Conservation (phyloP, 192 early-diverging fungal species). For the Kickxella alabastrina region DNA sequence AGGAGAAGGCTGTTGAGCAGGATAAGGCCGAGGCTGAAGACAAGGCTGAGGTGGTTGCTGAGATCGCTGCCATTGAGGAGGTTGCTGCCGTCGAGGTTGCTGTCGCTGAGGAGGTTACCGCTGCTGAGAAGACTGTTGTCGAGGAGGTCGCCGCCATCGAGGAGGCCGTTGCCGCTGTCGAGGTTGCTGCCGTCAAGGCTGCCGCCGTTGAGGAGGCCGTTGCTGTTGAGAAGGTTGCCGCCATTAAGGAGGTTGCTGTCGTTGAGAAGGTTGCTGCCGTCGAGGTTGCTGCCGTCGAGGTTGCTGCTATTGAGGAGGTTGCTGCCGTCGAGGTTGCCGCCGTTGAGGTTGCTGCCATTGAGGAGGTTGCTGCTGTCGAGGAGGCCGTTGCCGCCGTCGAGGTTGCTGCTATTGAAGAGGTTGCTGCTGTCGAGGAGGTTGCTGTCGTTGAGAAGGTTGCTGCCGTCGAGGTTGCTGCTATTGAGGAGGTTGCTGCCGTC, state of each 20-base stretch:
- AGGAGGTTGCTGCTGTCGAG: too few relatives aligned
- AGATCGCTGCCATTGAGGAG: not conserved
- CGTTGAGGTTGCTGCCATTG: too few relatives aligned
- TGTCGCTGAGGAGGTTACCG: not conserved
- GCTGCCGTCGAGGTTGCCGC: too few relatives aligned
- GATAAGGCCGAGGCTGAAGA: slow-evolving; percentile 2
- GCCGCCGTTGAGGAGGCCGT: slow-evolving; percentile 7
- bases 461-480: too few relatives aligned
- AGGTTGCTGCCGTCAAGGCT: slow-evolving; percentile 6
- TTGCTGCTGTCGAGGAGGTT: too few relatives aligned
- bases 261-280: too few relatives aligned
- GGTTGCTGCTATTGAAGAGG: too few relatives aligned
- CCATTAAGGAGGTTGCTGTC: not conserved
- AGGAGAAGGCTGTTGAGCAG: slow-evolving; percentile 1
- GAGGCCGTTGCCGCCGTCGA: too few relatives aligned
- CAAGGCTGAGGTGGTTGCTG: slow-evolving; percentile 1
- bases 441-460: too few relatives aligned
- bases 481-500: too few relatives aligned
- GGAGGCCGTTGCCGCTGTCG: slow-evolving; percentile 9
- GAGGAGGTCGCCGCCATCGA: not conserved
- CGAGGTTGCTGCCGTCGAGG: too few relatives aligned
- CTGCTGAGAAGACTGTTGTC: slow-evolving; percentile 11
- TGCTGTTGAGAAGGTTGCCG: slow-evolving; percentile 4
- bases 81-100: not conserved
- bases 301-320: too few relatives aligned